Conservation (phyloP, 495 filamentous ascomycete genomes). For the Amniculicola lignicola region DNA sequence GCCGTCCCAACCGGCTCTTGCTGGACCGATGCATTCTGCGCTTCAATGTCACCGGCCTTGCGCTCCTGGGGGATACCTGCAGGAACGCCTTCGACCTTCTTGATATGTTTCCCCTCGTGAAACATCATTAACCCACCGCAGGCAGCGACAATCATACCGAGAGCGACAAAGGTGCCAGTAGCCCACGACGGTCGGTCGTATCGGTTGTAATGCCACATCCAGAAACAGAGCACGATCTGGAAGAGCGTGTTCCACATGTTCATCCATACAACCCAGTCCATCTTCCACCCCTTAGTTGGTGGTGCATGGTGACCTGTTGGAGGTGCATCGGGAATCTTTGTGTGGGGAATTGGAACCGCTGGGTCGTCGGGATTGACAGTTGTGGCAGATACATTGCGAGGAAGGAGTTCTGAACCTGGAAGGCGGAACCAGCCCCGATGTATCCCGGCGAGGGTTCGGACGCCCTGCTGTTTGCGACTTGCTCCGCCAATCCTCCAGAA, state of each 20-base stretch:
- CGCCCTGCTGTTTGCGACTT: slow-evolving; percentile 48
- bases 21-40: background rate
- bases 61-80: slow-evolving; percentile 5
- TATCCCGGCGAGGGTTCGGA: slow-evolving; percentile 62
- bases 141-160: slow-evolving; percentile 66
- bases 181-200: slow-evolving; percentile 65
- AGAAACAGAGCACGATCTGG: slow-evolving; percentile 63
- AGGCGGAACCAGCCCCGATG: slow-evolving; percentile 70
- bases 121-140: slow-evolving; percentile 67
- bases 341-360: slow-evolving; percentile 55
- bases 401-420: slow-evolving; percentile 48
- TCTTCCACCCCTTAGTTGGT: slow-evolving; percentile 66
- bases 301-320: slow-evolving; percentile 63
- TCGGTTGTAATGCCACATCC: slow-evolving; percentile 79
- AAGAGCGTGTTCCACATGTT: slow-evolving; percentile 75
- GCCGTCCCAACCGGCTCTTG: background rate
- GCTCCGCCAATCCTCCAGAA: slow-evolving; percentile 53
- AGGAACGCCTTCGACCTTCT: slow-evolving; percentile 61
- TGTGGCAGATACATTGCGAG: background rate
- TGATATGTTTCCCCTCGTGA: slow-evolving; percentile 56
- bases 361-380: slow-evolving; percentile 37
- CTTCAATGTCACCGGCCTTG: background rate
- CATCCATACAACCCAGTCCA: slow-evolving; percentile 74
- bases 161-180: slow-evolving; percentile 68
- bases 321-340: slow-evolving; percentile 54